These are phyloP conservation scores for Aegle marmelos DNA, from an alignment of 345 rosid genomes.

Conservation along the genomic window DNA sequence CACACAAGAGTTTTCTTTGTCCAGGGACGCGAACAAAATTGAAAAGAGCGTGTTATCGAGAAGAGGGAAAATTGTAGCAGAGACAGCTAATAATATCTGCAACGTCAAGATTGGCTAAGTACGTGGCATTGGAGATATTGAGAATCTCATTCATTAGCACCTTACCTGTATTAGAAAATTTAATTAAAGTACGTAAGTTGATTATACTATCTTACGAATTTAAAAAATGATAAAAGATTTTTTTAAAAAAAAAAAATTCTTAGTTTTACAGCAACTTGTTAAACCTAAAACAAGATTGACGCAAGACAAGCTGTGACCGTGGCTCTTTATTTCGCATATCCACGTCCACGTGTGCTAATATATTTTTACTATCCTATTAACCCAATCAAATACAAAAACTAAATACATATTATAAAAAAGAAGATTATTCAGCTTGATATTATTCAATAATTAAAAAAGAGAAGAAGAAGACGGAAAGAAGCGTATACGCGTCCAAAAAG, in stretches of 20 bases:
- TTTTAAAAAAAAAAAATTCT: background rate
- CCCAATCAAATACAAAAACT: background rate
- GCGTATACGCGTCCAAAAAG: constrained; percentile 9
- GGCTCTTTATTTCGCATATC: background rate
- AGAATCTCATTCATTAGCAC: background rate
- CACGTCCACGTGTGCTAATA: background rate
- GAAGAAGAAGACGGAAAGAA: background rate
- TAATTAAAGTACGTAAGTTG: background rate
- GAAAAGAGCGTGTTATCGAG: constrained; percentile 10
- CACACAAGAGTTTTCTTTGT: too few relatives aligned
- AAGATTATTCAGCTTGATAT: background rate
- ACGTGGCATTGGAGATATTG: constrained; percentile 17
- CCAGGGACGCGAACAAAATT: background rate
- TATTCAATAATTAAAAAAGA: background rate
- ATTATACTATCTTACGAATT: background rate
- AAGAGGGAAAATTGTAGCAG: constrained; percentile 22
- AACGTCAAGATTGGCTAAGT: constrained; percentile 26
- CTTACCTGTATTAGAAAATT: constrained; percentile 2
- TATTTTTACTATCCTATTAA: background rate
- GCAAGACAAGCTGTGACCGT: background rate
- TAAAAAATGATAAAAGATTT: too few relatives aligned
- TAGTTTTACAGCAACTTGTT: background rate
- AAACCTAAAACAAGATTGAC: background rate
- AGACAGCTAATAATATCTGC: constrained; percentile 34
- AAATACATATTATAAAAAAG: too few relatives aligned